Evolutionary conservation across 768 basidiomycete species (phyloP).

Genomic region (Mrakia frigida): DNA sequence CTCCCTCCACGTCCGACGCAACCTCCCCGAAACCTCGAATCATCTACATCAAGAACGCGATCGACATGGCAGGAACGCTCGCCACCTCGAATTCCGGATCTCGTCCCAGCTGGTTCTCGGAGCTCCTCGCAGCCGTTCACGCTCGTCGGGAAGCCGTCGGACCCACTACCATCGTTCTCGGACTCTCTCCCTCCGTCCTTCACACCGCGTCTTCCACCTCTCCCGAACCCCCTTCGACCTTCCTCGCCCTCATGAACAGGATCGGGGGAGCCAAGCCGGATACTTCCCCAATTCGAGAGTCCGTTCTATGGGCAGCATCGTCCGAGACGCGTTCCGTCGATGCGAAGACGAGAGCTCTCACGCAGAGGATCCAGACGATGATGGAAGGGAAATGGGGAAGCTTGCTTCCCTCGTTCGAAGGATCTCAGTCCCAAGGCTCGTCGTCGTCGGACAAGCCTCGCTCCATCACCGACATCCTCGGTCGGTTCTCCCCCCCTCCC

Average conservation of each 20-base stretch:
- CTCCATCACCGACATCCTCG: not conserved
- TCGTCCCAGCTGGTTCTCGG: constrained; percentile 62
- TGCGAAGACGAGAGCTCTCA: not conserved
- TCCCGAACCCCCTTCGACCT: constrained; percentile 46
- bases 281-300: not conserved
- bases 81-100: constrained; percentile 36
- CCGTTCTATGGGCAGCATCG: not conserved
- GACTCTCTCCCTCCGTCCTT: constrained; percentile 72
- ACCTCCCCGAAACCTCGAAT: constrained; percentile 54
- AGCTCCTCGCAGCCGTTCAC: constrained; percentile 71
- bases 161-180: constrained; percentile 79
- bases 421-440: not conserved
- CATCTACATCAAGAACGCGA: constrained; percentile 77
- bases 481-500: not conserved
- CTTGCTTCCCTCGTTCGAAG: constrained; percentile 21
- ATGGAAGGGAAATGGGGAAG: not conserved
- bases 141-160: constrained; percentile 61
- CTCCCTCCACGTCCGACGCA: constrained; percentile 41
- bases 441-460: not conserved
- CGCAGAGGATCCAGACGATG: constrained; percentile 3
- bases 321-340: not conserved
- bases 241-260: constrained; percentile 36
- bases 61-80: constrained; percentile 65
- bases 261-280: not conserved
- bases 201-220: constrained; percentile 44